A percentile compares a stretch with the other conserved stretches of the same genome.
Evolutionary conservation across 2,329 filamentous ascomycete species (phyloP).

Genomic region (Aspergillus luchuensis): DNA sequence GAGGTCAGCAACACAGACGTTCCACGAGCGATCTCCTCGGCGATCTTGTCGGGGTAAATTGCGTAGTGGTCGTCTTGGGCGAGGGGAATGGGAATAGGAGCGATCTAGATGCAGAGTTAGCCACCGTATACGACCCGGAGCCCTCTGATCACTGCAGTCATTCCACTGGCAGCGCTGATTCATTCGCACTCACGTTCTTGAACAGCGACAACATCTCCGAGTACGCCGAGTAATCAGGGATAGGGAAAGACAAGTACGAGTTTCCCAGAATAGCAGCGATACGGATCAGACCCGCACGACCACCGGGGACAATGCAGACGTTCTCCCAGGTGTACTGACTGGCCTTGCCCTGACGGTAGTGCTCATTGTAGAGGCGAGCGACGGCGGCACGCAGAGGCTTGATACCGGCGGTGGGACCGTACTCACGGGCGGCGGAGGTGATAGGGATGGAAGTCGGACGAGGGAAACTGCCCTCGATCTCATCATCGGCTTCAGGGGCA

Average conservation of each 20-base stretch:
- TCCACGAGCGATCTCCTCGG: conserved; percentile 83
- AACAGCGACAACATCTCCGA: conserved; percentile 96
- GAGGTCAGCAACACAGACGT: conserved; percentile 89
- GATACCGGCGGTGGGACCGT: conserved; percentile 92
- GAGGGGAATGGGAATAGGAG: conserved; percentile 81
- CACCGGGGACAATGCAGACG: conserved; percentile 92
- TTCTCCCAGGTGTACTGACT: conserved; percentile 97
- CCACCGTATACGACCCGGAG: not conserved
- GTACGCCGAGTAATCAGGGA: conserved; percentile 94
- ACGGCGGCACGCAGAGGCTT: conserved; percentile 86
- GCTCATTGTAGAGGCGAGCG: conserved; percentile 87
- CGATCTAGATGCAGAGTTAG: conserved; percentile 59
- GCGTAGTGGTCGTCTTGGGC: conserved; percentile 86
- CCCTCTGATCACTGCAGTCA: too few species aligned
- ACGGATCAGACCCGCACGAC: conserved; percentile 86
- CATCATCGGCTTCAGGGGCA: conserved; percentile 89
- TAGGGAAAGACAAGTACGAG: conserved; percentile 89
- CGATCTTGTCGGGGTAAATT: conserved; percentile 90
- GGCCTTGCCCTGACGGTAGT: conserved; percentile 82
- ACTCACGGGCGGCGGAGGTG: conserved; percentile 77
- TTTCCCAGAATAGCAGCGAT: conserved; percentile 94
- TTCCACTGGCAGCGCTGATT: not conserved
- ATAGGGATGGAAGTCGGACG: conserved; percentile 78
- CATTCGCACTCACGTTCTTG: conserved; percentile 62
- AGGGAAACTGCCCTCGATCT: conserved; percentile 85